Conservation (phyloP, 208 protist genomes). For the Angomonas ambiguus region DNA sequence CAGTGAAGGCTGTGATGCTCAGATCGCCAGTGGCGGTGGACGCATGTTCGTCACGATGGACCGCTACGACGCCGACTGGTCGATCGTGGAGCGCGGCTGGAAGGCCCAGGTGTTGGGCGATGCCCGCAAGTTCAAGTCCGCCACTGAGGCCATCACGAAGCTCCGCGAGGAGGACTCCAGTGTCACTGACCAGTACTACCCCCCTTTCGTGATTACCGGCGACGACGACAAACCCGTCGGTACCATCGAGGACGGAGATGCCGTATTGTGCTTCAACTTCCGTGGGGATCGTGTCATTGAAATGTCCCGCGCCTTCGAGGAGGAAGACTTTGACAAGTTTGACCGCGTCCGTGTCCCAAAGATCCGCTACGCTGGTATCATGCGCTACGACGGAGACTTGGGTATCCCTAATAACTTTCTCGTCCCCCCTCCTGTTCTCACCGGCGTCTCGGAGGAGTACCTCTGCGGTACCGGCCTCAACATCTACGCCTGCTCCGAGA, state of each 20-base stretch:
- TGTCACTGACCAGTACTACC: slow-evolving; percentile 92
- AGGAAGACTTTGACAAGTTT: slow-evolving; percentile 88
- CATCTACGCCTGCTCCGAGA: slow-evolving; percentile 93
- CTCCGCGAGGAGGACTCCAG: slow-evolving; percentile 78
- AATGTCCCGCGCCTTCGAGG: slow-evolving; percentile 93
- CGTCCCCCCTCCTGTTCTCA: slow-evolving; percentile 89
- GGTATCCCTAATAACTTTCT: slow-evolving; percentile 94
- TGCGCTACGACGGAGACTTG: slow-evolving; percentile 95
- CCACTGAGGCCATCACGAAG: slow-evolving; percentile 87
- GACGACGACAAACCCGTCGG: slow-evolving; percentile 77
- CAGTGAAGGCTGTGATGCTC: slow-evolving; percentile 70
- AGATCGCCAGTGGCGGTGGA: slow-evolving; percentile 91
- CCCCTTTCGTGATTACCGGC: slow-evolving; percentile 84
- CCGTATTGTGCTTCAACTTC: slow-evolving; percentile 94
- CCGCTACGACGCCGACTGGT: slow-evolving; percentile 94
- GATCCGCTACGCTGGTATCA: slow-evolving; percentile 92
- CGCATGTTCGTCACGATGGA: slow-evolving; percentile 96
- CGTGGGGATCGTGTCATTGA: slow-evolving; percentile 94
- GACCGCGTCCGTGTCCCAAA: slow-evolving; percentile 88
- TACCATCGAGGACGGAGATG: slow-evolving; percentile 91
- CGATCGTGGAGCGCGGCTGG: slow-evolving; percentile 94
- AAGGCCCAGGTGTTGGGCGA: slow-evolving; percentile 90
- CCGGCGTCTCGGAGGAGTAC: slow-evolving; percentile 87
- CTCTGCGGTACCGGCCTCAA: slow-evolving; percentile 73
- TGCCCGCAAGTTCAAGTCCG: slow-evolving; percentile 76